Evolutionary conservation across 768 basidiomycete genomes (phyloP), one percentile per base, ranked within the genome.

Genomic region (Boletus vinaceobasis): DNA sequence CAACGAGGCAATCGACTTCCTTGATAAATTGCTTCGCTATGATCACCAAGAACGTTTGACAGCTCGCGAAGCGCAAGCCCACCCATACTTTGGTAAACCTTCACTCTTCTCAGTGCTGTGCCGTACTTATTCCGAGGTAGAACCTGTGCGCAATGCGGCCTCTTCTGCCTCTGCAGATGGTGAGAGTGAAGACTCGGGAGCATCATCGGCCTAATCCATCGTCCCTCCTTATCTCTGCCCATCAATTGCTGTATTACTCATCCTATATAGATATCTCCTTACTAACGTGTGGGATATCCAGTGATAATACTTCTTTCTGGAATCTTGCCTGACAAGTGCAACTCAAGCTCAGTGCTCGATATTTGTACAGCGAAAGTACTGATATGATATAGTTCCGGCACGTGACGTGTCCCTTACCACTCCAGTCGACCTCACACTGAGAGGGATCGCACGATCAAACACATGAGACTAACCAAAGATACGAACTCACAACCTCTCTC

Each of bases 41-140:
- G 96, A 98, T 69, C 96, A 98, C 68, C 94, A 97, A 76, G 94
- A 96, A 68, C 86, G 96, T 50, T 78, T 98, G 55, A 98, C 96
- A 7, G 96, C 96, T 48, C 84, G 86, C 58, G 96, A 98, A 71
- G 92, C 93, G 7, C 93, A 96, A 69, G 79, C 77, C 17, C 95
- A 97, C 64, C 79, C 88, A n/a, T 98, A 97, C 75, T 98, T 98
- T 66, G 89, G 90, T 90, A 63, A 56, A 75, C 61, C 21, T 50
- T 46, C 33, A 38, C 33, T 46, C 23, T 48, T 50, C 50, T 49
- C 47, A 14, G 46, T 60, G 50, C 44, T 58, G 39, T 53, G 26
- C 57, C 43, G 64, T 44, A 60, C 58, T 64, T 56, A 62, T 51
- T n/a, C 46, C 23, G 31, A 44, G 42, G 27, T 57, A 91, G 89